Evolutionary conservation across 768 basidiomycete genomes (phyloP), one percentile per base, ranked within the genome.

Genomic region (Kwoniella mangroviensis): DNA sequence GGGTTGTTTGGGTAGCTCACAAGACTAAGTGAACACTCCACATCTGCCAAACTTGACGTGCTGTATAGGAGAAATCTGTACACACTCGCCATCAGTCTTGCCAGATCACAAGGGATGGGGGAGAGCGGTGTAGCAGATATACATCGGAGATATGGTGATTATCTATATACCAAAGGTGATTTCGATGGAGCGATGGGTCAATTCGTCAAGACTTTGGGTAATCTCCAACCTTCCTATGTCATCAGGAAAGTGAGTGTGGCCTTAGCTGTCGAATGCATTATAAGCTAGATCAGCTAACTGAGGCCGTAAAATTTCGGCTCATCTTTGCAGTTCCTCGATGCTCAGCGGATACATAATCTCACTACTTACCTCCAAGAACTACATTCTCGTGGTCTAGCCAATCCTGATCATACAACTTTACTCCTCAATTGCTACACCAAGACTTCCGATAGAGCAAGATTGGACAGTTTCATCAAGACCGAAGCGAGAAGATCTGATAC

Each of bases 401-500:
- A 96, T 77, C 89, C 93, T 0, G 95, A 98, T 76, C 96, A 98
- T 79, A 99, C 97, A 0, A 98, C 97, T 0, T 89, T 99, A 9
- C 87, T 99, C 3, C 88, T 99, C 26, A 98, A 98, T 81, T 94
- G 95, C 6, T 98, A 97, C 83, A 97, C 97, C 62, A 98, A 98
- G 81, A 90, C 97, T 22, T 93, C 94, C 70, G 97, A 99, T 76
- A 89, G 94, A 17, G 83, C 88, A 1, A 89, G 94, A 13, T 87
- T 98, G 1, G 93, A 98, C 75, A 89, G 86, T 69, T 99, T 99
- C 83, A 92, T 99, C 84, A 93, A 92, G 82, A 90, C 92, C 2
- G 93, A 94, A 79, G 89, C 92, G 9, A 59, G 53, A 79, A 84
- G 79, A 43, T 65, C 74, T n/a, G 86, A 86, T 11, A 58, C 77